Evolutionary conservation across 345 rosid species (phyloP).

Genomic region (Gossypioides kirkii): DNA sequence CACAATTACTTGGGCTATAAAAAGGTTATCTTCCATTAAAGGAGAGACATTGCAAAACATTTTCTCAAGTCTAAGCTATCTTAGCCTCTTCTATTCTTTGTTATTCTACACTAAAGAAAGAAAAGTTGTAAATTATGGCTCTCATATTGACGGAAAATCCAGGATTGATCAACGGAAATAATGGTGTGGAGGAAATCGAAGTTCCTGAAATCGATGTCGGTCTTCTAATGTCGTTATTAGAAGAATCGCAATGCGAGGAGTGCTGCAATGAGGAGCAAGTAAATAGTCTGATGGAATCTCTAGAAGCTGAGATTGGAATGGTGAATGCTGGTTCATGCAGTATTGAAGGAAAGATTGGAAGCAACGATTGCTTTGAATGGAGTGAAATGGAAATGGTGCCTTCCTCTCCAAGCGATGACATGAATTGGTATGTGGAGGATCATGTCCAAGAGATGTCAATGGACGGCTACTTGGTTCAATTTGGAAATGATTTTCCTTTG

Average conservation of each 20-base stretch:
- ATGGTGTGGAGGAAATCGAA: neutral
- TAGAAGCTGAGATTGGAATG: slow-evolving; percentile 1
- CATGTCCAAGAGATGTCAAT: slow-evolving; percentile 21
- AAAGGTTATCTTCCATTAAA: neutral
- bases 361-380: slow-evolving; percentile 18
- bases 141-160: neutral
- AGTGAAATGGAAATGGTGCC: slow-evolving; percentile 25
- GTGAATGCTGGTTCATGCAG: neutral
- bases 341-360: neutral
- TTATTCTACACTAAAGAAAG: neutral
- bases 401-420: slow-evolving; percentile 36
- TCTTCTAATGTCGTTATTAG: slow-evolving; percentile 9
- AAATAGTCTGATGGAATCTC: slow-evolving; percentile 6
- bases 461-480: slow-evolving; percentile 28
- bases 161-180: neutral
- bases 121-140: neutral
- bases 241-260: slow-evolving; percentile 12
- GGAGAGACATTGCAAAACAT: neutral
- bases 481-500: slow-evolving; percentile 29
- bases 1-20: neutral
- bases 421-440: slow-evolving; percentile 45
- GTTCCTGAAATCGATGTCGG: neutral
- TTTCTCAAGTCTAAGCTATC: neutral
- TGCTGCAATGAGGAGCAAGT: slow-evolving; percentile 6
- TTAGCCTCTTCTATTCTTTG: neutral